These are phyloP conservation scores for Colletotrichum simmondsii DNA, from an alignment of 2,329 filamentous ascomycete species.

Conservation along the genomic window DNA sequence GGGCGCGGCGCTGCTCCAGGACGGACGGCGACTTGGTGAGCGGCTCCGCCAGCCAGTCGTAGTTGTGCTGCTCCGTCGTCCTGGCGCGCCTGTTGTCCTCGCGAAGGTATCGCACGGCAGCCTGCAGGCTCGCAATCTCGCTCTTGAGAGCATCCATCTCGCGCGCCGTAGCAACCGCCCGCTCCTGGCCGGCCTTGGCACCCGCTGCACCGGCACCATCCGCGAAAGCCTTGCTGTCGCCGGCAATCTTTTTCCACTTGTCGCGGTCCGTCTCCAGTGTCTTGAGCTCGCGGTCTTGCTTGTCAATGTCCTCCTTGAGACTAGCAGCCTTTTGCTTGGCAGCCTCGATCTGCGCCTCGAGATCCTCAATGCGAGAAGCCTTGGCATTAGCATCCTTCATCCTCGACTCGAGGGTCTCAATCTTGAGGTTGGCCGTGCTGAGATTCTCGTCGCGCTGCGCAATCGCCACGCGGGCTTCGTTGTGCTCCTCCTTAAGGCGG, in stretches of 20 bases:
- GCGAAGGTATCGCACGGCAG: conserved; percentile 74
- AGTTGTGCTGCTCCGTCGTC: conserved; percentile 62
- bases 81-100: conserved; percentile 74
- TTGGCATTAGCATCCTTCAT: conserved; percentile 87
- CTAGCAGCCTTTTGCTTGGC: conserved; percentile 61
- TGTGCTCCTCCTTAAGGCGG: conserved; percentile 81
- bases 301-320: conserved; percentile 72
- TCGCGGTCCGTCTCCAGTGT: conserved; percentile 73
- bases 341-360: conserved; percentile 69
- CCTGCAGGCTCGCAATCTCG: conserved; percentile 73
- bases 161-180: conserved; percentile 75
- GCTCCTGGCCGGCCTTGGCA: conserved; percentile 70
- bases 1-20: conserved; percentile 58
- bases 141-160: conserved; percentile 79
- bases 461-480: conserved; percentile 78
- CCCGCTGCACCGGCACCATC: conserved; percentile 59
- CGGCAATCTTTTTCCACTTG: conserved; percentile 78
- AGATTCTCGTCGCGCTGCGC: conserved; percentile 83
- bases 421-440: conserved; percentile 89
- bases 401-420: conserved; percentile 89
- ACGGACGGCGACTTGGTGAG: conserved; percentile 58
- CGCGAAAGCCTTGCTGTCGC: conserved; percentile 67
- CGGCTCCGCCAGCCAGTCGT: conserved; percentile 74
- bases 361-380: conserved; percentile 73
- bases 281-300: conserved; percentile 75